These are phyloP conservation scores for Brassica nigra DNA, from an alignment of 345 rosid genomes.

Conservation along the genomic window DNA sequence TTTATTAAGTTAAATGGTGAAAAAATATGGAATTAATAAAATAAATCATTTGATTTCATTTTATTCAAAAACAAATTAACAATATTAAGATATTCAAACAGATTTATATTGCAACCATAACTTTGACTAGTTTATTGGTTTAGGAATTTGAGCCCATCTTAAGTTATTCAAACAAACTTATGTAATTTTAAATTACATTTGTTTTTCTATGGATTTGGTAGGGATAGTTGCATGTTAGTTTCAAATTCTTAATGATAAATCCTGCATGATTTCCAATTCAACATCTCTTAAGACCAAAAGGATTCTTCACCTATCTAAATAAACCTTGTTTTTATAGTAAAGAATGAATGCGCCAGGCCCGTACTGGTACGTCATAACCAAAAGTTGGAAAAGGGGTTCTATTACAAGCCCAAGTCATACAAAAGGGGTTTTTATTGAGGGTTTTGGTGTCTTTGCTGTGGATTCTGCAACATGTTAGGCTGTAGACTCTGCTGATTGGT, in stretches of 20 bases:
- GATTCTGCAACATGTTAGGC: conserved; percentile 75
- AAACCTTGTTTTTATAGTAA: neutral
- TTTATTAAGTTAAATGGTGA: no score
- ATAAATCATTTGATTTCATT: neutral
- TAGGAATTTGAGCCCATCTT: neutral
- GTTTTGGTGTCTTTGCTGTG: conserved; percentile 76
- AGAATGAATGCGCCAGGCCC: neutral
- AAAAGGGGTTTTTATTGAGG: conserved; percentile 51
- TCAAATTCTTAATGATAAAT: neutral
- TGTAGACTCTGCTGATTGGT: conserved; percentile 74
- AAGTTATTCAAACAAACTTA: neutral
- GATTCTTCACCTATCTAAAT: neutral
- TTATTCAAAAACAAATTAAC: no score
- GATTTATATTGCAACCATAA: no score
- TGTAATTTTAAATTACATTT: neutral
- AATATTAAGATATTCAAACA: no score
- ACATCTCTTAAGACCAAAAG: neutral
- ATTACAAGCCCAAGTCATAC: neutral
- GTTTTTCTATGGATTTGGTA: neutral
- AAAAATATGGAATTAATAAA: no score
- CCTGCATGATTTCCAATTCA: neutral
- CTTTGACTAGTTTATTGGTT: neutral
- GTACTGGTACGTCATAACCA: neutral
- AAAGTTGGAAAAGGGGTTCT: neutral
- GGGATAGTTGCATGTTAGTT: neutral